These are phyloP conservation scores for Colletotrichum kahawae DNA, from an alignment of 2,329 filamentous ascomycete genomes.

Conservation along the genomic window DNA sequence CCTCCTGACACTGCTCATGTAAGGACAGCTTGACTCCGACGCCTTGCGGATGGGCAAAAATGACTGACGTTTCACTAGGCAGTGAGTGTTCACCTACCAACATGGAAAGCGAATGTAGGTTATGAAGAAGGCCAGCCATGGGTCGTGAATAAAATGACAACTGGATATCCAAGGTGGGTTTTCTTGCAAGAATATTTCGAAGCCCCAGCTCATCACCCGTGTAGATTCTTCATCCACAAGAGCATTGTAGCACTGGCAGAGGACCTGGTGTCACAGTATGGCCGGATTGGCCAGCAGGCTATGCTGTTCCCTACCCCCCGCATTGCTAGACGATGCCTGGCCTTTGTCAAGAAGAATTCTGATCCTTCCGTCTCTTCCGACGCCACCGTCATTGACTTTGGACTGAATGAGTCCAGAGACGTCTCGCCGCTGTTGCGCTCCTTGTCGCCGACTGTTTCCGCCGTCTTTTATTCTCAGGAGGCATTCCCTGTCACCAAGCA, in stretches of 20 bases:
- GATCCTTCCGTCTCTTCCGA: constrained; percentile 53
- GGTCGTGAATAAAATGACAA: constrained; percentile 85
- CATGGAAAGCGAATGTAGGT: constrained; percentile 87
- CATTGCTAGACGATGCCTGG: constrained; percentile 73
- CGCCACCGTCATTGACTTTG: constrained; percentile 65
- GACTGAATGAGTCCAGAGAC: constrained; percentile 61
- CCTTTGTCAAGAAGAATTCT: constrained; percentile 71
- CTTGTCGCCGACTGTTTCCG: constrained; percentile 66
- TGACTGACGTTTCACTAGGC: constrained; percentile 59
- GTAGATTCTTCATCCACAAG: constrained; percentile 89
- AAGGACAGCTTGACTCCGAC: constrained; percentile 38
- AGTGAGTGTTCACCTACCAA: constrained; percentile 93
- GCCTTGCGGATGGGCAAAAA: neutral
- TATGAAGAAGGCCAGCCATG: constrained; percentile 93
- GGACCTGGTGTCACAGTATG: constrained; percentile 70
- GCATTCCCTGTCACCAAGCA: constrained; percentile 80
- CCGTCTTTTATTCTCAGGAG: constrained; percentile 73
- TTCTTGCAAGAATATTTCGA: neutral
- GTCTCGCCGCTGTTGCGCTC: constrained; percentile 56
- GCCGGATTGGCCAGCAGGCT: constrained; percentile 66
- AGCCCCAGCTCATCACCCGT: neutral
- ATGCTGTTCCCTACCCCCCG: constrained; percentile 81
- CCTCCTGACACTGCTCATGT: constrained; percentile 81
- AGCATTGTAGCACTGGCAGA: constrained; percentile 76
- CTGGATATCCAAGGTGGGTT: constrained; percentile 82